A percentile compares a stretch with the other conserved stretches of the same genome.
Evolutionary conservation across 768 basidiomycete genomes (phyloP).

Genomic region (Lactifluus pinguis): DNA sequence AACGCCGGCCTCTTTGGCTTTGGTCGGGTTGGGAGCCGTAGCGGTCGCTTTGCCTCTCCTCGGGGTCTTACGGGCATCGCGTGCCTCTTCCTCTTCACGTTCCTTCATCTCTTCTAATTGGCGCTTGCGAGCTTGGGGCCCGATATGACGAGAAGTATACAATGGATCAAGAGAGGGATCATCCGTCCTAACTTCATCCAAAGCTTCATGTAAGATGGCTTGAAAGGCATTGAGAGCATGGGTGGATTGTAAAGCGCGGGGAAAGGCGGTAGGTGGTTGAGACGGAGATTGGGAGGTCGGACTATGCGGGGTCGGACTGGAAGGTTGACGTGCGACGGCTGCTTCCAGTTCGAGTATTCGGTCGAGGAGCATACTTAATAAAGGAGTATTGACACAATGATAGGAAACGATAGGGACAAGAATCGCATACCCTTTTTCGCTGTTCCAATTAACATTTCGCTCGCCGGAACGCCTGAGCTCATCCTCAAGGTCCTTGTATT

Average conservation of each 20-base stretch:
- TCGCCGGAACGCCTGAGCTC: constrained; percentile 55
- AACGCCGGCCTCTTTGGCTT: constrained; percentile 32
- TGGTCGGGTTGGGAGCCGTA: constrained; percentile 21
- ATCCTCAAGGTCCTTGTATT: constrained; percentile 48
- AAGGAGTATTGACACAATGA: constrained; percentile 9
- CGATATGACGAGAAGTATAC: constrained; percentile 37
- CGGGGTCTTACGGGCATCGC: constrained; percentile 31
- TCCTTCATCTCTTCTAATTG: constrained; percentile 33
- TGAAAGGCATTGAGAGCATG: constrained; percentile 38
- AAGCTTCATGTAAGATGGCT: constrained; percentile 40
- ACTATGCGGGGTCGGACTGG: constrained; percentile 17
- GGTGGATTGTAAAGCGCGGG: constrained; percentile 37
- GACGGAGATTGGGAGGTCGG: constrained; percentile 19
- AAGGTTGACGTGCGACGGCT: constrained; percentile 27
- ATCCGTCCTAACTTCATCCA: constrained; percentile 36
- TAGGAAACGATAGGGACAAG: constrained; percentile 1
- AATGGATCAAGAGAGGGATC: constrained; percentile 40
- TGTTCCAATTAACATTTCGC: constrained; percentile 50
- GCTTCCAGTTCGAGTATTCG: constrained; percentile 54
- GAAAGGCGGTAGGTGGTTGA: constrained; percentile 39
- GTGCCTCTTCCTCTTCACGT: constrained; percentile 38
- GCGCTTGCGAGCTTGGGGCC: constrained; percentile 36
- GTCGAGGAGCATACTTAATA: constrained; percentile 43
- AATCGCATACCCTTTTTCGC: constrained; percentile 51
- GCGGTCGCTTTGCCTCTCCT: constrained; percentile 25